Evolutionary conservation across 192 early-diverging fungal species (phyloP).

Genomic region (Neocallimastix lanati): DNA sequence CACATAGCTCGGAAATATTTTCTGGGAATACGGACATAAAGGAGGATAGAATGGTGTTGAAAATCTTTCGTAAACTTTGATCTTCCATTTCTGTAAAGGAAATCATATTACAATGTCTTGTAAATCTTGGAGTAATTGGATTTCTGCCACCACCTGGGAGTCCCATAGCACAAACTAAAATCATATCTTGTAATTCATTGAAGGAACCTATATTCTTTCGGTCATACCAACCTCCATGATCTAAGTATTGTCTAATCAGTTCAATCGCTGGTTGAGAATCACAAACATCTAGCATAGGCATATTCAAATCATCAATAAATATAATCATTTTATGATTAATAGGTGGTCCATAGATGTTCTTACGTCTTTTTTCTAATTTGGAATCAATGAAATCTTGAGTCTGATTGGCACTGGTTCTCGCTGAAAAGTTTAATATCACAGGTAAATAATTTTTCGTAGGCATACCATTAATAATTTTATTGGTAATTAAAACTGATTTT

Average conservation of each 20-base stretch:
- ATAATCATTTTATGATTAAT: constrained; percentile 29
- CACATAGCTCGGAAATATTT: constrained; percentile 13
- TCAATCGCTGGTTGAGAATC: constrained; percentile 42
- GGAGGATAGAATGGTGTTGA: constrained; percentile 32
- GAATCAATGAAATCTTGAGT: constrained; percentile 43
- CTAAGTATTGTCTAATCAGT: constrained; percentile 38
- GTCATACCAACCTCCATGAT: constrained; percentile 42
- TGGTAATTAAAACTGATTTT: constrained; percentile 36
- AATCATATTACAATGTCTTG: constrained; percentile 36
- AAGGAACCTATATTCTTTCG: constrained; percentile 34
- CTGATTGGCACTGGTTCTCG: constrained; percentile 36
- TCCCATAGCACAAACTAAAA: constrained; percentile 40
- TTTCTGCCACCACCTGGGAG: constrained; percentile 39
- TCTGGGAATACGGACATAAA: constrained; percentile 21
- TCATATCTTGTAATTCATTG: constrained; percentile 37
- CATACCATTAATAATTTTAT: constrained; percentile 26
- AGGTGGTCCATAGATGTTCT: constrained; percentile 35
- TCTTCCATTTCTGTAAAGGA: constrained; percentile 34
- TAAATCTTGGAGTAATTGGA: constrained; percentile 27
- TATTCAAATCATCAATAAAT: constrained; percentile 43
- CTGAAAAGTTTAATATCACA: constrained; percentile 34
- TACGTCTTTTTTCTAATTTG: constrained; percentile 34
- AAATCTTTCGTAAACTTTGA: constrained; percentile 22
- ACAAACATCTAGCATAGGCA: constrained; percentile 35
- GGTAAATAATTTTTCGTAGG: constrained; percentile 26